Evolutionary conservation across 1,284 basidiomycete species (phyloP).

Genomic region (Athelia psychrophila): DNA sequence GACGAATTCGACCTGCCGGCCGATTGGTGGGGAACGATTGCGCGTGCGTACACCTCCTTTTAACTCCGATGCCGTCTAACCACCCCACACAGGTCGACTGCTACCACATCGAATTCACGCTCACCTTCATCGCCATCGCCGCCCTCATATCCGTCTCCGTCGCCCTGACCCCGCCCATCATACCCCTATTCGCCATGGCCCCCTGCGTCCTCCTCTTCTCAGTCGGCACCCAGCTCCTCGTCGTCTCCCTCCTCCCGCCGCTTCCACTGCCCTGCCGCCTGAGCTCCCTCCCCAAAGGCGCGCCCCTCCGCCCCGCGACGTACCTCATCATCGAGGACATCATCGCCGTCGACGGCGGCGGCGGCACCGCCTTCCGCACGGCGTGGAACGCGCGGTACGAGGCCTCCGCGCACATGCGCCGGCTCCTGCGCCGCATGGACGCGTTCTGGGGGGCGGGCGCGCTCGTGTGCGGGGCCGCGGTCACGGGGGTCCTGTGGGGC

Average conservation of each 20-base stretch:
- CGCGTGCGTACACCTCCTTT: slow-evolving; percentile 13
- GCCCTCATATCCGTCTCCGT: slow-evolving; percentile 2
- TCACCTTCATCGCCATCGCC: slow-evolving; percentile 21
- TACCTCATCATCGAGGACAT: slow-evolving; percentile 30
- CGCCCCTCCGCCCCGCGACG: slow-evolving; percentile 25
- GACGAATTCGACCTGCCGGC: slow-evolving; percentile 16
- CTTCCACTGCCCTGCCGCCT: slow-evolving; percentile 28
- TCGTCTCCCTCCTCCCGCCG: slow-evolving; percentile 17
- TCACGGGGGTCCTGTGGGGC: background rate
- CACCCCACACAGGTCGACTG: background rate
- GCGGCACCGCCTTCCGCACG: slow-evolving; percentile 28
- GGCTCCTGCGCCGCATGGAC: slow-evolving; percentile 12
- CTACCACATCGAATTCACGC: background rate
- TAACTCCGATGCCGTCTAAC: background rate
- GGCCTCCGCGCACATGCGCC: slow-evolving; percentile 23
- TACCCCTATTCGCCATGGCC: slow-evolving; percentile 26
- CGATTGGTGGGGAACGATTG: slow-evolving; percentile 23
- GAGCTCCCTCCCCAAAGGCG: slow-evolving; percentile 25
- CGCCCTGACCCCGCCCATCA: slow-evolving; percentile 16
- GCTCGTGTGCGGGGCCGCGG: background rate
- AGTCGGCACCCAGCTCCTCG: slow-evolving; percentile 20
- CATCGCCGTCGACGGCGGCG: slow-evolving; percentile 30
- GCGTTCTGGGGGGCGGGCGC: background rate
- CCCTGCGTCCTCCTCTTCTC: slow-evolving; percentile 28
- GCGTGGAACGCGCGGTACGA: slow-evolving; percentile 31